phyloP scores from a whole-genome alignment of 495 filamentous ascomycete genomes.

The Neurospora cerealis region DNA sequence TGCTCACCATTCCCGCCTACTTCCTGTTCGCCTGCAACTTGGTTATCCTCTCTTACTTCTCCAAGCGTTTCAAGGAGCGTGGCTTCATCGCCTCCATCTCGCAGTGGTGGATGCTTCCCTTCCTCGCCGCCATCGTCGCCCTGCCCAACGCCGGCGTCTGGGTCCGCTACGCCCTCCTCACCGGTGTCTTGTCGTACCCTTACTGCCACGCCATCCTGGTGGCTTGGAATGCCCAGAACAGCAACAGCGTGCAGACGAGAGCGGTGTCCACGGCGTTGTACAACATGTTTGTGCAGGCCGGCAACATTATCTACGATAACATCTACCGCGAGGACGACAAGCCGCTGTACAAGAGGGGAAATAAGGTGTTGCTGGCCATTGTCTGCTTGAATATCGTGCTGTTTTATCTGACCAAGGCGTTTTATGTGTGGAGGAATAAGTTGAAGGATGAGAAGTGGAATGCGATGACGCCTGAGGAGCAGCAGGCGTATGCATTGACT shows the following conservation, averaged over 20 bases:
- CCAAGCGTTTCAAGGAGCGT: constrained; percentile 43
- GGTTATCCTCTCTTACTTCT: constrained; percentile 42
- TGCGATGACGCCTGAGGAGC: constrained; percentile 27
- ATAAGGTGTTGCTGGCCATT: constrained; percentile 37
- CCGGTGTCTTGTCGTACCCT: constrained; percentile 46
- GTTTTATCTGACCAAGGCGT: constrained; percentile 28
- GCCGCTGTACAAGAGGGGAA: constrained; percentile 43
- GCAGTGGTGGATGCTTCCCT: constrained; percentile 47
- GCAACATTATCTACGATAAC: constrained; percentile 41
- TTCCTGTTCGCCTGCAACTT: constrained; percentile 35
- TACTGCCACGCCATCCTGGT: constrained; percentile 55
- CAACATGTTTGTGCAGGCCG: constrained; percentile 37
- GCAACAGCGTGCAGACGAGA: constrained; percentile 50
- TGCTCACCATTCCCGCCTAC: constrained; percentile 41
- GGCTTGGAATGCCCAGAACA: constrained; percentile 50
- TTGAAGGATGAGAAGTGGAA: constrained; percentile 25
- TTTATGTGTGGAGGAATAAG: constrained; percentile 31
- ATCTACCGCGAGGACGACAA: constrained; percentile 48
- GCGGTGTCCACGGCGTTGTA: constrained; percentile 47
- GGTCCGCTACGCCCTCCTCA: constrained; percentile 42
- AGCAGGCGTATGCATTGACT: constrained; percentile 20
- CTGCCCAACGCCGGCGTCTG: constrained; percentile 34
- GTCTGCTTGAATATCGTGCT: constrained; percentile 28
- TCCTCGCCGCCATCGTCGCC: constrained; percentile 41
- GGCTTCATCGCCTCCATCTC: constrained; percentile 40